Evolutionary conservation across 148 eudicot genomes (phyloP).

Genomic region (Dianthus caryophyllus): DNA sequence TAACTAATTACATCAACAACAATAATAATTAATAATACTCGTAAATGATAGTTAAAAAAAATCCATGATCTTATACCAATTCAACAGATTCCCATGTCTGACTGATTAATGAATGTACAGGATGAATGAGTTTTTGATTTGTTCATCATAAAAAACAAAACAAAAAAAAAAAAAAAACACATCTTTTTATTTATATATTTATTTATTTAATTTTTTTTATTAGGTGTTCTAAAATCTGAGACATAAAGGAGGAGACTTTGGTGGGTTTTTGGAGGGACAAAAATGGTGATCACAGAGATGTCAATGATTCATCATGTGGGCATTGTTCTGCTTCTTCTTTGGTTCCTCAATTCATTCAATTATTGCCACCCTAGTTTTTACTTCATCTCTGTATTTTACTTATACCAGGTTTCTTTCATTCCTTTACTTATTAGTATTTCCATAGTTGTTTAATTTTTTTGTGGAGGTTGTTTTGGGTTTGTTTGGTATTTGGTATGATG

Average conservation of each 20-base stretch:
- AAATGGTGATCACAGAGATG: constrained; percentile 41
- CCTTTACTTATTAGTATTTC: not conserved
- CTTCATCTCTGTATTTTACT: constrained; percentile 49
- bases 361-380: constrained; percentile 43
- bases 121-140: not conserved
- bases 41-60: too few relatives aligned
- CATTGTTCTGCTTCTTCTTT: constrained; percentile 53
- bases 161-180: too few relatives aligned
- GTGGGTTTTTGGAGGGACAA: not conserved
- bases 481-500: too few relatives aligned
- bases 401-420: constrained; percentile 43
- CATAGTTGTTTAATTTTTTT: too few relatives aligned
- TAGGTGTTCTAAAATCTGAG: not conserved
- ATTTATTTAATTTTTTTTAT: not conserved
- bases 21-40: too few relatives aligned
- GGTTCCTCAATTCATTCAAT: constrained; percentile 52
- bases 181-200: too few relatives aligned
- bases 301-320: constrained; percentile 65
- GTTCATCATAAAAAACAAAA: not conserved
- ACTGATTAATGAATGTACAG: not conserved
- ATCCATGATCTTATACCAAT: too few relatives aligned
- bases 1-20: too few relatives aligned
- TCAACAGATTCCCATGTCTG: constrained; percentile 6
- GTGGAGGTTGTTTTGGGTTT: too few relatives aligned
- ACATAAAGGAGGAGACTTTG: not conserved